A percentile compares a stretch with the other conserved stretches of the same genome.
Evolutionary conservation across 2,329 filamentous ascomycete species (phyloP).

Genomic region (Epichloe uncinata): DNA sequence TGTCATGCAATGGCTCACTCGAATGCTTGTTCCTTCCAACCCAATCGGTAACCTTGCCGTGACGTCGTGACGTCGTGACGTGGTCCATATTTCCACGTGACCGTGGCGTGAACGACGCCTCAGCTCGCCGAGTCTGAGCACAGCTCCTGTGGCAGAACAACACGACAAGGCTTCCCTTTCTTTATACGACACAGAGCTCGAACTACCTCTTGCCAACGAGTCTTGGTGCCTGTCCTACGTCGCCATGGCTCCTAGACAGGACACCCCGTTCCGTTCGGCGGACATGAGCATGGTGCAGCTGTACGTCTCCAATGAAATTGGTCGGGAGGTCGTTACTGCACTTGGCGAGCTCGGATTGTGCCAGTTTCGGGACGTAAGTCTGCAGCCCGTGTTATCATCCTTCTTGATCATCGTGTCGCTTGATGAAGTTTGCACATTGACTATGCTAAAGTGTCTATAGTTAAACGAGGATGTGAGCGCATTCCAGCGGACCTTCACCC

Average conservation of each 20-base stretch:
- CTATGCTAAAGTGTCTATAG: slow-evolving; percentile 31
- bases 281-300: slow-evolving; percentile 99
- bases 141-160: slow-evolving; percentile 15
- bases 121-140: slow-evolving; percentile 10
- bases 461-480: slow-evolving; percentile 86
- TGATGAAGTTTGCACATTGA: background rate
- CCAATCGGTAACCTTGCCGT: background rate
- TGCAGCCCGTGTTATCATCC: slow-evolving; percentile 3
- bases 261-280: slow-evolving; percentile 98
- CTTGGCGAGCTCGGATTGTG: slow-evolving; percentile 91
- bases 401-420: background rate
- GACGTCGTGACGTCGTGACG: slow-evolving; percentile 1
- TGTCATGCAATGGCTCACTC: background rate
- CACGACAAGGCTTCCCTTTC: slow-evolving; percentile 11
- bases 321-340: slow-evolving; percentile 91
- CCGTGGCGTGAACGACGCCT: slow-evolving; percentile 12
- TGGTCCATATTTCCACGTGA: slow-evolving; percentile 15
- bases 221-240: slow-evolving; percentile 18
- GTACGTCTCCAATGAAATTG: slow-evolving; percentile 98
- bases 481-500: slow-evolving; percentile 94
- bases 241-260: slow-evolving; percentile 53
- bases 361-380: slow-evolving; percentile 87
- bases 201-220: slow-evolving; percentile 16
- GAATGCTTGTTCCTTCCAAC: background rate
- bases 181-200: slow-evolving; percentile 12